Evolutionary conservation across 345 rosid genomes (phyloP).

Genomic region (Dipteronia dyeriana): DNA sequence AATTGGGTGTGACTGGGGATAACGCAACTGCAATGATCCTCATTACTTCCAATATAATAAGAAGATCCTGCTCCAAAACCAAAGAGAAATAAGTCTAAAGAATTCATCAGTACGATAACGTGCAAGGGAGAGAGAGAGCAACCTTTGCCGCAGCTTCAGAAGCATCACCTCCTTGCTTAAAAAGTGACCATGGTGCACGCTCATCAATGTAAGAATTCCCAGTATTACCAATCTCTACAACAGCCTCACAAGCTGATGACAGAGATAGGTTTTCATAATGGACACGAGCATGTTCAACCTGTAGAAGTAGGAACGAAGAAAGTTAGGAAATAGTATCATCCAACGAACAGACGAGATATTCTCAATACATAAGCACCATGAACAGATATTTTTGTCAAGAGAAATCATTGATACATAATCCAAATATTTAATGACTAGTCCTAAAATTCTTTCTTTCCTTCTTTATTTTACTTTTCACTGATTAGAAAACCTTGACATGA

Average conservation of each 20-base stretch:
- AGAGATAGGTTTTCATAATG: slow-evolving; percentile 70
- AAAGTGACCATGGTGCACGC: slow-evolving; percentile 82
- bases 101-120: neutral
- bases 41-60: slow-evolving; percentile 80
- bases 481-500: neutral
- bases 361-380: neutral
- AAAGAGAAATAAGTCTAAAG: slow-evolving; percentile 9
- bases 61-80: slow-evolving; percentile 62
- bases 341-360: neutral
- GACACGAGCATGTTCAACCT: slow-evolving; percentile 68
- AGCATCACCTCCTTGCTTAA: slow-evolving; percentile 84
- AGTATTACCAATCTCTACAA: slow-evolving; percentile 81
- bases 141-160: slow-evolving; percentile 94
- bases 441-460: neutral
- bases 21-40: slow-evolving; percentile 77
- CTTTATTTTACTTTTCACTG: neutral
- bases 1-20: slow-evolving; percentile 72
- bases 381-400: neutral
- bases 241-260: slow-evolving; percentile 84
- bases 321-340: neutral
- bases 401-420: neutral
- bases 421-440: neutral
- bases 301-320: slow-evolving; percentile 11
- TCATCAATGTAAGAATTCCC: slow-evolving; percentile 88
- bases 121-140: no score